phyloP scores from a whole-genome alignment of 352 stramenopile species.

The Pythium utonaiense region DNA sequence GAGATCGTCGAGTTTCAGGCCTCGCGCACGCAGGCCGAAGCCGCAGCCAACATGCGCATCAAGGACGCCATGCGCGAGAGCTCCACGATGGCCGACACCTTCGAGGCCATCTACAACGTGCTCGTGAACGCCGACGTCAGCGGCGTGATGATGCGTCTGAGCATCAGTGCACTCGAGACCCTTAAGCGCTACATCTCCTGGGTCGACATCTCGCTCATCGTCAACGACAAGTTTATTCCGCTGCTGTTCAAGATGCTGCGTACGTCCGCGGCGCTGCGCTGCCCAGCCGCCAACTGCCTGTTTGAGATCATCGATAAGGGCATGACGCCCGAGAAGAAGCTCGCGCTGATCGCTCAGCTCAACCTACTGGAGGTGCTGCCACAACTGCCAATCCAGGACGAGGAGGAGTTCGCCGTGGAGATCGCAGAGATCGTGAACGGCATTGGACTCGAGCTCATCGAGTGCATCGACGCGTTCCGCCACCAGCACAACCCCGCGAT shows the following conservation, averaged over 20 bases:
- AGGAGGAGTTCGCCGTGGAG: constrained; percentile 81
- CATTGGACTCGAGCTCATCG: constrained; percentile 74
- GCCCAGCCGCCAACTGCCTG: constrained; percentile 75
- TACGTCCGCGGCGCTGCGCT: constrained; percentile 55
- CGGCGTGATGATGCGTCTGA: constrained; percentile 65
- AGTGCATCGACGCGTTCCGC: constrained; percentile 77
- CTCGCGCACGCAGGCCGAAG: constrained; percentile 50
- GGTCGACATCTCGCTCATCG: constrained; percentile 80
- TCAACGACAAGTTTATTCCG: constrained; percentile 81
- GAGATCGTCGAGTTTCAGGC: constrained; percentile 90
- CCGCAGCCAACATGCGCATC: constrained; percentile 77
- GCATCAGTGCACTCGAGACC: constrained; percentile 62
- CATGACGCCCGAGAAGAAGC: constrained; percentile 81
- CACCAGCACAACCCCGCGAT: constrained; percentile 43
- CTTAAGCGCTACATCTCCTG: constrained; percentile 86
- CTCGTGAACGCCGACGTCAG: constrained; percentile 69
- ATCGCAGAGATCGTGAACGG: constrained; percentile 81
- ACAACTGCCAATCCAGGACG: constrained; percentile 56
- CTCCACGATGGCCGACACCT: constrained; percentile 65
- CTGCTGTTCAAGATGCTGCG: constrained; percentile 68
- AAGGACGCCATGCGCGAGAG: constrained; percentile 87
- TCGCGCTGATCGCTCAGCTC: constrained; percentile 69
- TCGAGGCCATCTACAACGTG: constrained; percentile 83
- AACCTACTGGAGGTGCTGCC: constrained; percentile 63
- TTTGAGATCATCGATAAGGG: constrained; percentile 86